Conservation (phyloP, 305 asterid genomes). For the Rubia peregrina region DNA sequence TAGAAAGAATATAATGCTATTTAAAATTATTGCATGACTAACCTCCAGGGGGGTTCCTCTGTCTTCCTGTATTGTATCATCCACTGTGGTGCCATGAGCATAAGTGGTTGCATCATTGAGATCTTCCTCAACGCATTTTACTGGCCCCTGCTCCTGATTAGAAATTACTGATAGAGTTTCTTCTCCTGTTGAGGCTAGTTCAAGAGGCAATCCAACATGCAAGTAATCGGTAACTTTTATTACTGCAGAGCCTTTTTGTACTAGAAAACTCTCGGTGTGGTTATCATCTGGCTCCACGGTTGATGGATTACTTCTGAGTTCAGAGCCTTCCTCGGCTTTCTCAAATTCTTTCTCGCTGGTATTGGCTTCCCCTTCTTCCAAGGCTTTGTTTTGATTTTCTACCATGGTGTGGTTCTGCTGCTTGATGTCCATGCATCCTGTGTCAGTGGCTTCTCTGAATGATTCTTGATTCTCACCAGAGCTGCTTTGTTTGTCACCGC, state of each 20-base stretch:
- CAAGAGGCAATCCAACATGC: conserved; percentile 4
- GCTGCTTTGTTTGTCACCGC: too few relatives aligned
- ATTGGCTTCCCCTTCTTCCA: neutral
- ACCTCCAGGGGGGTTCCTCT: neutral
- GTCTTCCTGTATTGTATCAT: neutral
- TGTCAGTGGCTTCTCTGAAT: too few relatives aligned
- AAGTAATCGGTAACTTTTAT: neutral
- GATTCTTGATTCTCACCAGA: too few relatives aligned
- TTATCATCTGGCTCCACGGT: neutral
- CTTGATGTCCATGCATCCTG: too few relatives aligned
- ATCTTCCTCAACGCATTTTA: neutral
- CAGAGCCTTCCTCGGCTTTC: neutral
- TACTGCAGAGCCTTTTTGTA: neutral
- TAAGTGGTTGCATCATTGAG: neutral
- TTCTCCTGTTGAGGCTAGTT: neutral
- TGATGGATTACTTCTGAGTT: conserved; percentile 2
- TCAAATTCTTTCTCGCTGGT: neutral
- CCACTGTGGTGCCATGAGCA: conserved; percentile 7
- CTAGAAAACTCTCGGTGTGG: neutral
- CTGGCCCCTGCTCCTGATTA: conserved; percentile 1
- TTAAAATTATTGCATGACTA: neutral
- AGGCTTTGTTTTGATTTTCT: neutral
- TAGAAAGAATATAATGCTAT: neutral
- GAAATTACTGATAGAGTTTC: neutral
- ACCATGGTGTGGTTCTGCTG: too few relatives aligned